Percentiles rank a stretch among this genome's conserved stretches.
Evolutionary conservation across 2,329 filamentous ascomycete genomes (phyloP).

Genomic region (Diaporthe ilicicola): DNA sequence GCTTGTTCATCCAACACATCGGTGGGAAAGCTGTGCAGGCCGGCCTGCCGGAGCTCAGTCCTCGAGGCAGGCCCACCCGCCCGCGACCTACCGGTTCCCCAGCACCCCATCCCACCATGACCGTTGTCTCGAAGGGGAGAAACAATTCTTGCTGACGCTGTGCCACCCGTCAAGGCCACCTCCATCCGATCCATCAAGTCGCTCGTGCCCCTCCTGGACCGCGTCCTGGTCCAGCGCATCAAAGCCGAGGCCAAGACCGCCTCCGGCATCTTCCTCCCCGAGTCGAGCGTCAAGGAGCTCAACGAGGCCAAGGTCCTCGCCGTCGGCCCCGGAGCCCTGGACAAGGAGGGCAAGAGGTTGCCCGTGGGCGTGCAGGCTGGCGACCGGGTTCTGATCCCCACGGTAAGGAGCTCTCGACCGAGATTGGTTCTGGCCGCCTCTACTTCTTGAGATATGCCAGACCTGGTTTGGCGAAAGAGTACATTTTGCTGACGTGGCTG

Average conservation of each 20-base stretch:
- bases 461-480: conserved; percentile 27
- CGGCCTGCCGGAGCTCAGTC: conserved; percentile 3
- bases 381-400: conserved; percentile 94
- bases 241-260: conserved; percentile 98
- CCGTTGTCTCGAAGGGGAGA: background rate
- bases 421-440: background rate
- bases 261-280: conserved; percentile 95
- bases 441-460: background rate
- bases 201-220: conserved; percentile 95
- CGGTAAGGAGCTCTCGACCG: conserved; percentile 64
- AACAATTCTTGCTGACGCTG: background rate
- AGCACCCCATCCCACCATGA: background rate
- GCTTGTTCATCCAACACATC: background rate
- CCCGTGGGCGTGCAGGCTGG: conserved; percentile 83
- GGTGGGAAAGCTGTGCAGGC: background rate
- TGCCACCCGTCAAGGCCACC: conserved; percentile 59
- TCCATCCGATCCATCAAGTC: conserved; percentile 94
- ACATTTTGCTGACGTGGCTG: conserved; percentile 37
- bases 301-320: conserved; percentile 97
- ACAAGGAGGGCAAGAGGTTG: conserved; percentile 89
- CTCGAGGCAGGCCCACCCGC: background rate
- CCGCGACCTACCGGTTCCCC: background rate
- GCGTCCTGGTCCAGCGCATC: conserved; percentile 94
- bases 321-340: conserved; percentile 87
- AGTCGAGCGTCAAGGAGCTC: conserved; percentile 96